Evolutionary conservation across 495 filamentous ascomycete genomes (phyloP), one percentile per base, ranked within the genome.

Genomic region (Beverwykella pulmonaria): DNA sequence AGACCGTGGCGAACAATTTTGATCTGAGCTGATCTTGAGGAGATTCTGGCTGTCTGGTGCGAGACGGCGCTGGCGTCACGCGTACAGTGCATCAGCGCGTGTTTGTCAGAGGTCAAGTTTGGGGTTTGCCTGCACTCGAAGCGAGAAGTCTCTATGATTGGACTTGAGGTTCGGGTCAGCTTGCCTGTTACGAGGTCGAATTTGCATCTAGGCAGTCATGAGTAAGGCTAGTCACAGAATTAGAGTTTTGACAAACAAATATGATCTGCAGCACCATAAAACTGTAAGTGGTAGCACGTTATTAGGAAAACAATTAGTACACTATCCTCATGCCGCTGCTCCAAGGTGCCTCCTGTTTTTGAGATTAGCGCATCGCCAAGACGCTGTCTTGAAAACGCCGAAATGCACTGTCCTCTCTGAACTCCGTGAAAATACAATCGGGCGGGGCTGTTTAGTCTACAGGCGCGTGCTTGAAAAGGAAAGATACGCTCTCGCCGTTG

Each of bases 401-500:
- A n/a, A 44, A 44, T n/a, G 39, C 8, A 44, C 17, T 44, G 39
- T 15, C 39, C 2, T 15, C 17, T 3, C 39, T 44, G 6, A 44
- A 44, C 39, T 44, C 39, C 39, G 32, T 44, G 6, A 44, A 44
- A n/a, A 3, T 12, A n/a, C 39, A 44, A 44, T 15, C 17, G 39
- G 3, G 17, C 3, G 2, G 6, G 39, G 3, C 15, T 5, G 6
- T 4, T 57, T 54, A 78, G 48, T 78, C 76, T 34, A 75, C 61
- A 48, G 90, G 90, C 32, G 92, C 91, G 78, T 98, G 92, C 61
- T 89, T 95, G 80, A 98, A 98, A 71, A 98, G 79, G 80, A 96
- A 98, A 59, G 89, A 92, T 25, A 96, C 92, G 62, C 89, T 92
- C 81, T 92, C 89, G 63, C 93, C 94, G 74, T 98, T 98, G 79